Evolutionary conservation across 2,329 filamentous ascomycete genomes (phyloP).

Genomic region (Neofusicoccum parvum): DNA sequence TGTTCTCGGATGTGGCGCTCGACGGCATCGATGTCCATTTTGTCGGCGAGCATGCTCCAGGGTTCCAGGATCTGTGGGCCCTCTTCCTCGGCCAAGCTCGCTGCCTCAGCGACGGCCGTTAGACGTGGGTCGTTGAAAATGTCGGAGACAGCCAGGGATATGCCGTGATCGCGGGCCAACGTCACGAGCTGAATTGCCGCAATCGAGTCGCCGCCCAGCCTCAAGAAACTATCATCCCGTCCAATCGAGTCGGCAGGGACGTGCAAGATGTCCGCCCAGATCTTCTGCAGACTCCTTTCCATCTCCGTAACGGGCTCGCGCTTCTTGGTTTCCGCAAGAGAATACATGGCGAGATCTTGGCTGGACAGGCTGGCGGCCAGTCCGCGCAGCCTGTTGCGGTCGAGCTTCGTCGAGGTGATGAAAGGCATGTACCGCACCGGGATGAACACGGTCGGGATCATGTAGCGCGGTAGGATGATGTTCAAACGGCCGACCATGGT

Average conservation of each 20-base stretch:
- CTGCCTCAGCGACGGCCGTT: slow-evolving; percentile 23
- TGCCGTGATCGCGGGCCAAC: background rate
- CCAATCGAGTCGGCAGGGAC: slow-evolving; percentile 27
- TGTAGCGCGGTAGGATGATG: slow-evolving; percentile 35
- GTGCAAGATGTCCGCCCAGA: slow-evolving; percentile 19
- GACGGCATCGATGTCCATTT: background rate
- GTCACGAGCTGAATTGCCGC: background rate
- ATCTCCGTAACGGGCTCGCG: slow-evolving; percentile 13
- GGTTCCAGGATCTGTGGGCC: slow-evolving; percentile 30
- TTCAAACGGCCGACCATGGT: background rate
- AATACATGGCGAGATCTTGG: slow-evolving; percentile 4
- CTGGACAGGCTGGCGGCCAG: slow-evolving; percentile 31
- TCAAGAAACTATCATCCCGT: slow-evolving; percentile 43
- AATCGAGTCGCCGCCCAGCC: slow-evolving; percentile 43
- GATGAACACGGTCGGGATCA: slow-evolving; percentile 46
- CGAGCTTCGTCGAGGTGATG: slow-evolving; percentile 41
- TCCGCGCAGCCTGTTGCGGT: slow-evolving; percentile 23
- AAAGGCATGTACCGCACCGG: slow-evolving; percentile 38
- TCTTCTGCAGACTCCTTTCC: slow-evolving; percentile 37
- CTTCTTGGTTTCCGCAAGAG: background rate
- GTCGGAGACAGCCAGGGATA: slow-evolving; percentile 25
- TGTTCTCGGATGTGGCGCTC: slow-evolving; percentile 11
- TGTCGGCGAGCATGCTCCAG: slow-evolving; percentile 34
- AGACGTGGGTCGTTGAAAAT: slow-evolving; percentile 27
- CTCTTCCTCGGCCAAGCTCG: slow-evolving; percentile 13